These are phyloP conservation scores for Aspergillus novoparasiticus DNA, from an alignment of 2,329 filamentous ascomycete species.

Conservation along the genomic window DNA sequence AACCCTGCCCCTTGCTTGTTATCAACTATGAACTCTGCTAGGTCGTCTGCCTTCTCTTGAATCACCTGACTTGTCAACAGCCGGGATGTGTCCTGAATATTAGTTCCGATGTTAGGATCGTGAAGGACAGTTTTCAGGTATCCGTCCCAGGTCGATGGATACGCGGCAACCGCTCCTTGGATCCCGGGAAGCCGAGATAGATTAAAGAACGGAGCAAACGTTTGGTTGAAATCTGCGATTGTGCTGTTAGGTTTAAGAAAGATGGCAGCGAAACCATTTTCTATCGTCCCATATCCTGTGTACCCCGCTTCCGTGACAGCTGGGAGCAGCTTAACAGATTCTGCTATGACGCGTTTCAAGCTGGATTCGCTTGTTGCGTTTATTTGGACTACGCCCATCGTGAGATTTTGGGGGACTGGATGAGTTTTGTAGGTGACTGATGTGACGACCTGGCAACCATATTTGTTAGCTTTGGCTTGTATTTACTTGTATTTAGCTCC, in stretches of 20 bases:
- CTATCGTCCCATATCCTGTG: neutral
- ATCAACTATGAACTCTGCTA: constrained; percentile 1
- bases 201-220: neutral
- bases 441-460: neutral
- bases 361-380: neutral
- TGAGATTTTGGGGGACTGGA: constrained; percentile 1
- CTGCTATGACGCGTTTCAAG: neutral
- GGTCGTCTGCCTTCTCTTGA: neutral
- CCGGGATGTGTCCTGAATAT: constrained; percentile 3
- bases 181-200: neutral
- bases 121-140: neutral
- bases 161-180: neutral
- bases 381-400: neutral
- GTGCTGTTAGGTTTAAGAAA: constrained; percentile 1
- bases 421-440: constrained; percentile 10
- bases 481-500: no score
- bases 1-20: neutral
- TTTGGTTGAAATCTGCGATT: constrained; percentile 1
- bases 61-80: neutral
- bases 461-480: neutral
- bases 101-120: constrained; percentile 4
- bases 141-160: constrained; percentile 3
- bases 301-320: constrained; percentile 2
- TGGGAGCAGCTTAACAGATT: neutral
- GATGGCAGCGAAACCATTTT: neutral